Conservation (phyloP, 148 eudicot species). For the Rhododendron mucronatum region DNA sequence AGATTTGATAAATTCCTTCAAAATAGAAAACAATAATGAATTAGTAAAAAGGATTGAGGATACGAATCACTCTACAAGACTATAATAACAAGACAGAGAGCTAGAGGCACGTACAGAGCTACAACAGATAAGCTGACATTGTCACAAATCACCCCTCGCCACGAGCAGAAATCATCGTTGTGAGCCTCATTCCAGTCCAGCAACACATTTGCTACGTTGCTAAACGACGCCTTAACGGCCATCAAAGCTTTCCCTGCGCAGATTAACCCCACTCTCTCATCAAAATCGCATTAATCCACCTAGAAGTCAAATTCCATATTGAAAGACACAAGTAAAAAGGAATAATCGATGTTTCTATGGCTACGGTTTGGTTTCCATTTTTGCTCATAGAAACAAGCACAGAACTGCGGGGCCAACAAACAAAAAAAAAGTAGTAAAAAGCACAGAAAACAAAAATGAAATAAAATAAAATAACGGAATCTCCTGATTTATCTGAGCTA, state of each 20-base stretch:
- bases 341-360: background rate
- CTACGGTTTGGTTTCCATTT: background rate
- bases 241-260: constrained; percentile 51
- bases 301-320: background rate
- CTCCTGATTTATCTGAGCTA: no score
- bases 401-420: background rate
- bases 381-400: background rate
- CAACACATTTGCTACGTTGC: constrained; percentile 52
- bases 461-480: background rate
- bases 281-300: background rate
- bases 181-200: constrained; percentile 59
- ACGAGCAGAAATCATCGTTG: constrained; percentile 53
- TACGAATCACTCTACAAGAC: background rate
- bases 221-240: constrained; percentile 53
- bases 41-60: background rate
- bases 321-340: background rate
- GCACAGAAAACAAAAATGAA: background rate
- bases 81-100: background rate
- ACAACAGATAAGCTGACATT: constrained; percentile 46
- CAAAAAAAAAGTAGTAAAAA: background rate
- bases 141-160: constrained; percentile 57
- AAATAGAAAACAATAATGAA: background rate
- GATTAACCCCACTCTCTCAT: background rate
- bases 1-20: constrained; percentile 61
- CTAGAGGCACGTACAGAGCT: constrained; percentile 38